A percentile compares a stretch with the other conserved stretches of the same genome.
phyloP scores from a whole-genome alignment of 2,329 filamentous ascomycete genomes.

The Coniochaeta sp. region DNA sequence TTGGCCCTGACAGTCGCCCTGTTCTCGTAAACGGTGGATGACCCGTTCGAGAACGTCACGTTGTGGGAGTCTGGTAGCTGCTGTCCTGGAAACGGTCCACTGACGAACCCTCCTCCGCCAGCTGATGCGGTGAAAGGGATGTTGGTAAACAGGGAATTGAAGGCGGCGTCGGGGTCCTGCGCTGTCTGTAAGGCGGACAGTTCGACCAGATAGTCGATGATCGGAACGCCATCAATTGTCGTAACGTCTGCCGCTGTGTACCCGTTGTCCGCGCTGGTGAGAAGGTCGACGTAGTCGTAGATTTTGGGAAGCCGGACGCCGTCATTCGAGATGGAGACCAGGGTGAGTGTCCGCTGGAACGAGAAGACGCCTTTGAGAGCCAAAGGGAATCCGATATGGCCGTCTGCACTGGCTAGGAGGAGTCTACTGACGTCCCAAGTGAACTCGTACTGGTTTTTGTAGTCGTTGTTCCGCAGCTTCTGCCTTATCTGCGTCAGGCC shows the following conservation, averaged over 20 bases:
- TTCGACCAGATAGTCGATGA: slow-evolving; percentile 20
- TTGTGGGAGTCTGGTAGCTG: slow-evolving; percentile 3
- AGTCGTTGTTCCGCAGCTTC: slow-evolving; percentile 19
- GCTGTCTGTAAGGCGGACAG: slow-evolving; percentile 16
- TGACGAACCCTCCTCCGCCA: slow-evolving; percentile 20
- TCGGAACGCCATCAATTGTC: no score
- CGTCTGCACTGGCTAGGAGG: slow-evolving; percentile 12
- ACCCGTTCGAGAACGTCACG: slow-evolving; percentile 4
- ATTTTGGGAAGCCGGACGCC: no score
- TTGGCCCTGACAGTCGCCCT: not conserved
- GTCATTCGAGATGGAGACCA: no score
- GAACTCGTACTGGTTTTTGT: slow-evolving; percentile 6
- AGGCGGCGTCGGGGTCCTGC: slow-evolving; percentile 32
- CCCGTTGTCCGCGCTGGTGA: no score
- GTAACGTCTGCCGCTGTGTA: no score
- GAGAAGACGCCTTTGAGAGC: no score
- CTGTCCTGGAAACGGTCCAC: not conserved
- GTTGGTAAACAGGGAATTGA: slow-evolving; percentile 32
- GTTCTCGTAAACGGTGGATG: not conserved
- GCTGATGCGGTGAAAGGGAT: slow-evolving; percentile 21
- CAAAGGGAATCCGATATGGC: slow-evolving; percentile 14
- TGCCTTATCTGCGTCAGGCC: slow-evolving; percentile 3
- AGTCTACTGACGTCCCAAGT: not conserved
- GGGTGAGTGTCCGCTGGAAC: no score
- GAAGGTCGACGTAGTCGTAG: no score